Evolutionary conservation across 73 alveolate genomes (phyloP).

Genomic region (Tetrahymena malaccensis): DNA sequence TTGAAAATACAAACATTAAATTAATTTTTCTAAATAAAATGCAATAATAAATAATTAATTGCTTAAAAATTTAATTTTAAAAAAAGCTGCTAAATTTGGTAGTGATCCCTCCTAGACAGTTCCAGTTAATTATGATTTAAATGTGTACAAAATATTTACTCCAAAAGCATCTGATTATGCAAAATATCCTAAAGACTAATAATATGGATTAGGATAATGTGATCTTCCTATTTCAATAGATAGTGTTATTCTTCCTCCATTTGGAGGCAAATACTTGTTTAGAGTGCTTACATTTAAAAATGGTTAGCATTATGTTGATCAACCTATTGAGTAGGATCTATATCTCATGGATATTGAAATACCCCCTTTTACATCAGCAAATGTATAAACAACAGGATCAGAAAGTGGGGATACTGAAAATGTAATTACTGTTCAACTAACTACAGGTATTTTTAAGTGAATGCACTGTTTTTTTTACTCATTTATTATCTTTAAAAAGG

Average conservation of each 20-base stretch:
- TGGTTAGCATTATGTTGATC: neutral
- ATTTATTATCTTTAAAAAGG: neutral
- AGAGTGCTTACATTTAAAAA: conserved; percentile 21
- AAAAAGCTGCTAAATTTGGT: neutral
- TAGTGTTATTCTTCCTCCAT: conserved; percentile 4
- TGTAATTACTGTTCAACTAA: neutral
- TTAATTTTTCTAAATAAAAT: too few relatives aligned
- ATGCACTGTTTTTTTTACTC: neutral
- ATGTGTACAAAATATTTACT: neutral
- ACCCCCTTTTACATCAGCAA: conserved; percentile 9
- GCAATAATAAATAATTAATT: too few relatives aligned
- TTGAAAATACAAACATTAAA: too few relatives aligned
- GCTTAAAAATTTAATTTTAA: neutral
- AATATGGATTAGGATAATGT: conserved; percentile 8
- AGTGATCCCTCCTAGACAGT: neutral
- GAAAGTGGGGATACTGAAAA: conserved; percentile 11
- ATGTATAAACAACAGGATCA: conserved; percentile 6
- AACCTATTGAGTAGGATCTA: conserved; percentile 20
- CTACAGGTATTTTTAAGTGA: neutral
- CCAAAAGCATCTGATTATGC: conserved; percentile 2
- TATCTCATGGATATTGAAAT: conserved; percentile 29
- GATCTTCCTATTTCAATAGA: conserved; percentile 33
- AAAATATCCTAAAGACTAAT: neutral
- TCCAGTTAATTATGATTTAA: neutral
- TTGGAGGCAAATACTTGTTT: conserved; percentile 16